These are phyloP conservation scores for Lasiosphaeria ovina DNA, from an alignment of 495 filamentous ascomycete genomes.

Conservation along the genomic window DNA sequence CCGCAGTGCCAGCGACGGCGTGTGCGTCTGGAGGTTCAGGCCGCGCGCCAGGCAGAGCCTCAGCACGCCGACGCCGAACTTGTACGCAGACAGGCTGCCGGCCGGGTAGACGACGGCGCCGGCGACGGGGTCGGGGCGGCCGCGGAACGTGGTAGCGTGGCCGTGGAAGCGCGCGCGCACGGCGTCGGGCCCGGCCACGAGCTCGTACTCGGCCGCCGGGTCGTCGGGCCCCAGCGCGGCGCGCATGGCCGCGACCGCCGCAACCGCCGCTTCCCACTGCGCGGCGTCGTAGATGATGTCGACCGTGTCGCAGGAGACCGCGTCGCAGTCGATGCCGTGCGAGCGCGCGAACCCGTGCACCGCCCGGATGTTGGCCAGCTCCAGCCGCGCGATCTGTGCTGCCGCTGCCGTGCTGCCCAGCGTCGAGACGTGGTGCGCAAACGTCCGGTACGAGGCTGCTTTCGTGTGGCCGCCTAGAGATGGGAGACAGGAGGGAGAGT, in stretches of 20 bases:
- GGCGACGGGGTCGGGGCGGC: constrained; percentile 34
- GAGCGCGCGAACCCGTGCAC: constrained; percentile 53
- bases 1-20: constrained; percentile 43
- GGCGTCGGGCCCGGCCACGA: constrained; percentile 42
- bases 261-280: constrained; percentile 43
- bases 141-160: constrained; percentile 22
- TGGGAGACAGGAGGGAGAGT: not conserved
- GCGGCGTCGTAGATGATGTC: constrained; percentile 55
- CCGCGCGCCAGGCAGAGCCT: constrained; percentile 51
- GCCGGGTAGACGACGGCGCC: constrained; percentile 60
- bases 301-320: constrained; percentile 50
- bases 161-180: constrained; percentile 46
- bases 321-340: constrained; percentile 53
- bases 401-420: constrained; percentile 43
- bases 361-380: constrained; percentile 56
- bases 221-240: constrained; percentile 42
- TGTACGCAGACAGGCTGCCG: constrained; percentile 64
- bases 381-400: constrained; percentile 53
- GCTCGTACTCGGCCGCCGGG: constrained; percentile 45
- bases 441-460: constrained; percentile 58
- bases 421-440: constrained; percentile 41
- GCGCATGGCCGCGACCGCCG: constrained; percentile 45
- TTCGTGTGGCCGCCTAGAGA: constrained; percentile 61
- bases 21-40: constrained; percentile 62
- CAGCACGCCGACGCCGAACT: constrained; percentile 60